Evolutionary conservation across 2,329 filamentous ascomycete genomes (phyloP), one percentile per base, ranked within the genome.

Genomic region (Cordyceps cateniannulata): DNA sequence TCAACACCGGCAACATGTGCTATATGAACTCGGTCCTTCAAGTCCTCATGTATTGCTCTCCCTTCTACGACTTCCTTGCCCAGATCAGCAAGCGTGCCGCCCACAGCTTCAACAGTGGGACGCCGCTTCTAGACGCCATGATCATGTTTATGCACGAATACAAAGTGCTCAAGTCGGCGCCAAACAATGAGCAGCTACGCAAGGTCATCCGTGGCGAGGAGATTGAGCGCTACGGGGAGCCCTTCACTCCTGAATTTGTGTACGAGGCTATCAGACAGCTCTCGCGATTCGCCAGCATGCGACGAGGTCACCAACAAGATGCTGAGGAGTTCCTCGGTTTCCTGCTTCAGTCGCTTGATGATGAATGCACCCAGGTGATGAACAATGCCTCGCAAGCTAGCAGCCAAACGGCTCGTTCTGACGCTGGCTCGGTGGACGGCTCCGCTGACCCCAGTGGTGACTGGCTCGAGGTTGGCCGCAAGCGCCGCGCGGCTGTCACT

Each of bases 11-110:
- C 54, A 98, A 99, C 72, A 96, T 98, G 90, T 99, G 95, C 76
- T 99, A 99, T 77, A 98, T 99, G 95, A 99, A 98, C 79, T 97
- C 95, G 65, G 93, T 98, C 73, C 83, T 99, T 66, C 95, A 99
- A 88, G 90, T 96, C 71, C 84, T 99, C 69, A 84, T 97, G 66
- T 98, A 93, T 72, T 98, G 93, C 75, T 83, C 87, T 67, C 95
- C 95, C 6, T 99, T 99, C 72, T 97, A 96, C 75, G 86, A 93
- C 70, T 97, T 99, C 70, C 76, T 99, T 65, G 90, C 96, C 70
- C 88, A 93, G 72, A 84, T 96, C 62, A 86, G 90, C 72, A 90
- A 90, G 73, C 88, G 88, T 68, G 91, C 91, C 59, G 86, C 86
- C 32, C 87, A 97, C 75, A 96, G 89, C 71, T 96, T 99, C 80